A percentile compares a stretch with the other conserved stretches of the same genome.
Evolutionary conservation across 2,329 filamentous ascomycete genomes (phyloP).

Genomic region (Nemania sp.): DNA sequence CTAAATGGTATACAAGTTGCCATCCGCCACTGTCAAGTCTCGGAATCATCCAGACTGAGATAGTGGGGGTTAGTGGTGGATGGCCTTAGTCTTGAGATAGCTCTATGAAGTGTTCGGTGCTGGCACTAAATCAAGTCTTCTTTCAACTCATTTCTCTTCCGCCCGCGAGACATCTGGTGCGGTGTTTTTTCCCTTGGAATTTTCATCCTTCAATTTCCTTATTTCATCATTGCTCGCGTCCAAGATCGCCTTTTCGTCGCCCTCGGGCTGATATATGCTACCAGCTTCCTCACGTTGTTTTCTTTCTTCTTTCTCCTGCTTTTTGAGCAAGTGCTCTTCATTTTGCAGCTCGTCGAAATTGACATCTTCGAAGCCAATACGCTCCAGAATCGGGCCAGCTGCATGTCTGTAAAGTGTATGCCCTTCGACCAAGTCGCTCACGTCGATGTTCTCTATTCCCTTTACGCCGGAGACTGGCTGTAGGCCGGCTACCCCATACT

Average conservation of each 20-base stretch:
- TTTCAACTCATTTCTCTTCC: background rate
- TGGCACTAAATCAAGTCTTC: no score
- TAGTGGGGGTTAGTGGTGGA: no score
- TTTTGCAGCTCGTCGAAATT: constrained; percentile 46
- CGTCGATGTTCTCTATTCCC: constrained; percentile 69
- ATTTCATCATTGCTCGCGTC: constrained; percentile 26
- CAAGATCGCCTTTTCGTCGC: constrained; percentile 6
- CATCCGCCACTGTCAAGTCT: no score
- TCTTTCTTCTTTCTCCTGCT: constrained; percentile 34
- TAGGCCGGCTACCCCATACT: constrained; percentile 82
- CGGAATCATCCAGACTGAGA: no score
- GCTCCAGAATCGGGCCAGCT: constrained; percentile 67
- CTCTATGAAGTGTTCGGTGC: no score
- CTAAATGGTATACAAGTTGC: no score
- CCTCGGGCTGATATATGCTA: constrained; percentile 11
- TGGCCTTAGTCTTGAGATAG: no score
- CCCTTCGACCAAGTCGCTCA: constrained; percentile 67
- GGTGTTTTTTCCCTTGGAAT: constrained; percentile 11
- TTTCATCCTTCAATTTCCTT: constrained; percentile 23
- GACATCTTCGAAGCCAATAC: constrained; percentile 70
- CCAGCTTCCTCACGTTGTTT: constrained; percentile 31
- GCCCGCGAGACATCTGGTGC: background rate
- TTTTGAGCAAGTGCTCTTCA: constrained; percentile 28
- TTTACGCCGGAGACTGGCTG: constrained; percentile 70
- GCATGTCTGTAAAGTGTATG: constrained; percentile 73